A percentile compares a stretch with the other conserved stretches of the same genome.
These are phyloP conservation scores for Protea cynaroides DNA, from an alignment of 164 flowering plant species.

Conservation along the genomic window DNA sequence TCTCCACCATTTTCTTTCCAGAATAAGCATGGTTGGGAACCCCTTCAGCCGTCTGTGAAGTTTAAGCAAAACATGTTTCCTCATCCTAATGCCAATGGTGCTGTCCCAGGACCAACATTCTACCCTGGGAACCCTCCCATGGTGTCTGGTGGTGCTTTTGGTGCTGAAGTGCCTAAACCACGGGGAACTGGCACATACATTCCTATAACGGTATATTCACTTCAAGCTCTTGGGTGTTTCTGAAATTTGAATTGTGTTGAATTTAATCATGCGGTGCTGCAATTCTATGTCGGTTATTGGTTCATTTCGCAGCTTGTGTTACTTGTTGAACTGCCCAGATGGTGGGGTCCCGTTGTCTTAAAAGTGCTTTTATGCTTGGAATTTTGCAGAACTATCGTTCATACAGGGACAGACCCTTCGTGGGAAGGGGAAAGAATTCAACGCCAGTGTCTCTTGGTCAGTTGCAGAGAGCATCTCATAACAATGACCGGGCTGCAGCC, in stretches of 20 bases:
- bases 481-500: slow-evolving; percentile 30
- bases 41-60: slow-evolving; percentile 23
- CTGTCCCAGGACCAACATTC: slow-evolving; percentile 32
- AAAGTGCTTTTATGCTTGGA: slow-evolving; percentile 6
- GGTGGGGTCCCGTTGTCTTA: slow-evolving; percentile 4
- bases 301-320: slow-evolving; percentile 5
- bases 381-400: slow-evolving; percentile 52
- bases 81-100: slow-evolving; percentile 34
- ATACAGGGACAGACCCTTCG: slow-evolving; percentile 33
- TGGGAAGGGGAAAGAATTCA: slow-evolving; percentile 44
- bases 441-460: slow-evolving; percentile 11
- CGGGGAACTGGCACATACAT: slow-evolving; percentile 82
- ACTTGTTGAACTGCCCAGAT: slow-evolving; percentile 10
- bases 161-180: slow-evolving; percentile 51
- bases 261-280: slow-evolving; percentile 4
- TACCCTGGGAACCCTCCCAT: slow-evolving; percentile 30
- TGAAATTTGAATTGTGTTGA: background rate
- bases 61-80: slow-evolving; percentile 26
- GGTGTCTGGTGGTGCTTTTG: slow-evolving; percentile 31
- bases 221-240: slow-evolving; percentile 8
- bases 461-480: slow-evolving; percentile 35
- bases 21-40: slow-evolving; percentile 30
- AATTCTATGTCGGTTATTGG: slow-evolving; percentile 1
- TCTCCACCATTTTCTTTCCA: slow-evolving; percentile 15
- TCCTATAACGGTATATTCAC: slow-evolving; percentile 56